A percentile compares a stretch with the other conserved stretches of the same genome.
Evolutionary conservation across 805 yeast genomes (phyloP).

Genomic region (Candida cerambycidarum): DNA sequence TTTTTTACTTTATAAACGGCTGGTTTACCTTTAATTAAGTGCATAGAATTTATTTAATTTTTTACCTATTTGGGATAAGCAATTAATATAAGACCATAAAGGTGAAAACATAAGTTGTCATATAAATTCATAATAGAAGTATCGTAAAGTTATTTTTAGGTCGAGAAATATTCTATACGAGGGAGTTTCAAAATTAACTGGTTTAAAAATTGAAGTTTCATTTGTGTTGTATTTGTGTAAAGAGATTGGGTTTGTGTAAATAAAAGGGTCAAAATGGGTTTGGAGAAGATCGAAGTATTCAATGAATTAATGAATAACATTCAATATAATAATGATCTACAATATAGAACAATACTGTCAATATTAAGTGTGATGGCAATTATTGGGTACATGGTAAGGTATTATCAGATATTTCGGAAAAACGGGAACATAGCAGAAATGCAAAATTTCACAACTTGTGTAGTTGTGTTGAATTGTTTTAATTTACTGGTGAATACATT

Average conservation of each 20-base stretch:
- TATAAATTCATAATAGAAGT: too few species aligned
- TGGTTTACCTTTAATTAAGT: not conserved
- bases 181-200: too few species aligned
- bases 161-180: too few species aligned
- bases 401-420: not conserved
- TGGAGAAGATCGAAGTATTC: conserved; percentile 4
- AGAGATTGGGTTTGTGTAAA: too few species aligned
- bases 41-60: not conserved
- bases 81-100: too few species aligned
- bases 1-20: not conserved
- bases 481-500: conserved; percentile 1
- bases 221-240: too few species aligned
- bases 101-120: too few species aligned
- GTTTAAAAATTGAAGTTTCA: too few species aligned
- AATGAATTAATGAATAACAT: conserved; percentile 4
- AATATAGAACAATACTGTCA: conserved; percentile 3
- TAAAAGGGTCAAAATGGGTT: too few species aligned
- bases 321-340: not conserved
- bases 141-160: too few species aligned
- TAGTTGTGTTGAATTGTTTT: conserved; percentile 1
- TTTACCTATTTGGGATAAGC: too few species aligned
- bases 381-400: conserved; percentile 1
- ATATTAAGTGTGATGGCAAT: not conserved
- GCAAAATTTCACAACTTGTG: not conserved
- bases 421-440: not conserved